These are phyloP conservation scores for Botrytis byssoidea DNA, from an alignment of 2,329 filamentous ascomycete genomes.

Conservation along the genomic window DNA sequence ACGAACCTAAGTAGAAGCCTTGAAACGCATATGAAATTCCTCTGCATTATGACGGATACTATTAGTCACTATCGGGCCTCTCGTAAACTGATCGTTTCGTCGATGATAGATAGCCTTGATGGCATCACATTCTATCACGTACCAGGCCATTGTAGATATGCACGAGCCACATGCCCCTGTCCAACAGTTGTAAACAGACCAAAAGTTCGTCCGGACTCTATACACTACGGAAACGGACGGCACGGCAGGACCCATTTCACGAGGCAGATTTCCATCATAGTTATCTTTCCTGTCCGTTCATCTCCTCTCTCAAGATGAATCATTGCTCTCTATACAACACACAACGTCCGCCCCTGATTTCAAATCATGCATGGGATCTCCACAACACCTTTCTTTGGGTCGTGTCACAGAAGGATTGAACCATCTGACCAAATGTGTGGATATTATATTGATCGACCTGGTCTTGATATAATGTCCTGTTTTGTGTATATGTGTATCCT, in stretches of 20 bases:
- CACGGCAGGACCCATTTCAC: not conserved
- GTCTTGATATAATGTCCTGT: not conserved
- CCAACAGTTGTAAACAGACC: slow-evolving; percentile 6
- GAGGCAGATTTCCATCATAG: not conserved
- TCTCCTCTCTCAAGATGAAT: not conserved
- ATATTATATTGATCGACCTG: not conserved
- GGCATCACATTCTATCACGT: not conserved
- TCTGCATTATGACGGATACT: not conserved
- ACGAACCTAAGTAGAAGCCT: not conserved
- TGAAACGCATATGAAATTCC: not conserved
- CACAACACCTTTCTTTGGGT: slow-evolving; percentile 11
- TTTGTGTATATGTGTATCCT: not conserved
- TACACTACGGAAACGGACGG: not conserved
- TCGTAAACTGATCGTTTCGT: not conserved
- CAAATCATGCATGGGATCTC: slow-evolving; percentile 12
- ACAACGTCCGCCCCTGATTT: slow-evolving; percentile 3
- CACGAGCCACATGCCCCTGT: slow-evolving; percentile 12
- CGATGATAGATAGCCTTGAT: not conserved
- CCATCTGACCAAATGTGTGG: slow-evolving; percentile 12
- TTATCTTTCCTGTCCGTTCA: not conserved
- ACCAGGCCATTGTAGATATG: slow-evolving; percentile 2
- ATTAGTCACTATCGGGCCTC: not conserved
- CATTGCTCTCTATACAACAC: not conserved
- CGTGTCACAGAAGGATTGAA: slow-evolving; percentile 20
- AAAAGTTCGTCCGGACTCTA: slow-evolving; percentile 5